Base-by-base conservation (phyloP, 768 basidiomycete genomes). In the Scleroderma bovista region DNA sequence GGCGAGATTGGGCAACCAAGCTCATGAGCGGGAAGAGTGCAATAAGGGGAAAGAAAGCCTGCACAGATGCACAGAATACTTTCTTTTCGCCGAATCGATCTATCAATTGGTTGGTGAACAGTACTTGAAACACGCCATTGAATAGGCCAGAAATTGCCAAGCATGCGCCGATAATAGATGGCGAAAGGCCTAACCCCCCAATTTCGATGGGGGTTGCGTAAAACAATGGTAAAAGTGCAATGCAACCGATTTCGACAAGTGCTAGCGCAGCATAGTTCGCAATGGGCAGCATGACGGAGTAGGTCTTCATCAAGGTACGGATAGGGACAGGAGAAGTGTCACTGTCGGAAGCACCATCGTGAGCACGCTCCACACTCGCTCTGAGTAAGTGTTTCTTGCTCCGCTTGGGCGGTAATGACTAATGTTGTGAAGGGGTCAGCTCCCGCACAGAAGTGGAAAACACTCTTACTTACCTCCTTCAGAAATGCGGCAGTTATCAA, bases 401-500 rank as follows among this genome's bases (percentile, higher is more conserved):
- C 20, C 22, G 39, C 39, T 17, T 19, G 12, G 39, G 17, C 6
- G 17, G 39, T 12, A 19, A 17, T 23, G 39, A 22, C 39, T 41
- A 41, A 19, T 23, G 26, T 29, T 9, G 9, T 41, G 39, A 41
- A 22, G 9, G 6, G 22, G 44, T 26, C 6, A 45, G 44, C 22
- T 45, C 15, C n/a, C n/a, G n/a, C 5, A 36, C 34, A 36, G 26
- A 5, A 9, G 9, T 36, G 34, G 34, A 17, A 41, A 19, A 13
- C 11, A 12, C 13, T 5, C 39, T 19, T 3, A 13, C 67, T 17
- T 19, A 74, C 76, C 68, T 86, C 86, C 51, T 80, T 74, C 15
- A 87, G 65, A 16, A 79, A 54, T 23, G 72, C 47, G 1, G 54
- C 59, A 0, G 76, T 72, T 7, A 80, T 58, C 6, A 77, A 48